Evolutionary conservation across 1,139 yeast genomes (phyloP), one percentile per base, ranked within the genome.

Genomic region (Yamadazyma buinensis): DNA sequence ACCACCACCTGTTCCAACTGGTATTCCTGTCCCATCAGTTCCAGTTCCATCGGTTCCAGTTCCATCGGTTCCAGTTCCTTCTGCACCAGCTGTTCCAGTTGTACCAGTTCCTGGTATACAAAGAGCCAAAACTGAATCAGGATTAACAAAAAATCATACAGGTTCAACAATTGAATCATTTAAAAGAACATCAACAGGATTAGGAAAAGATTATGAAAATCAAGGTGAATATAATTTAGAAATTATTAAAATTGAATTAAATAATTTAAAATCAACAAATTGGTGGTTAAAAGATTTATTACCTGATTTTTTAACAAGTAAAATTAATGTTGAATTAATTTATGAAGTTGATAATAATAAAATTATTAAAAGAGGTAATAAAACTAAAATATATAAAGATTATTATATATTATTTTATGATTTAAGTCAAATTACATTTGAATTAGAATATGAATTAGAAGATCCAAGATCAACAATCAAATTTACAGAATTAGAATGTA

Each of bases 371-470:
- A 75, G 95, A 45, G 77, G 78, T 10, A 76, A 77, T 17, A 63
- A 74, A 29, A 49, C 48, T 4, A 57, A 78, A 32, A 59, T 68
- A 6, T 69, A 75, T 40, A 70, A 82, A 38, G 92, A 84, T 44
- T 80, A 83, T 47, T 87, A 86, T 54, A 68, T 88, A 13, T 58
- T 88, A 30, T 84, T 80, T 54, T 77, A 75, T 41, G 95, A 85
- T 52, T 78, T 83, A 45, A 75, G 92, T 2, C 88, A 84, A 49
- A 65, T 82, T 13, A 58, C 74, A 1, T 59, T 84, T 44, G 79
- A 78, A 42, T 63, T 77, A 7, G 69, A 72, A 29, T 86, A 67
- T 50, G 80, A 80, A 33, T 49, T 55, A 14, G 62, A 65, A 18
- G 76, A 78, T 40, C 88, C 95, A 1, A 53, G 72, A 15, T 57